Conservation (phyloP, 75 land plant genomes). For the Picea glauca region DNA sequence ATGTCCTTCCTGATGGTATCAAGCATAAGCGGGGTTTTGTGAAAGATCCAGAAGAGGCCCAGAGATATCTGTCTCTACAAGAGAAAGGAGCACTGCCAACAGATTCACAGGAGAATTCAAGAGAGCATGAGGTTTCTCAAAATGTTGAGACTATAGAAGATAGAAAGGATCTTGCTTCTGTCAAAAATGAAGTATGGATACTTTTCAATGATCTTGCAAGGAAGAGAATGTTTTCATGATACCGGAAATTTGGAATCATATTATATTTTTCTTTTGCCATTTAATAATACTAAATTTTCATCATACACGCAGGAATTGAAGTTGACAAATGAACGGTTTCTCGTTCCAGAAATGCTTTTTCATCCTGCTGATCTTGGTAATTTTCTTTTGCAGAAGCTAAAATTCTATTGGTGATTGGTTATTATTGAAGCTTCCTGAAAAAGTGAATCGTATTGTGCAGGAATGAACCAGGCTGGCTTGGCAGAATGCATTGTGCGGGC, state of each 20-base stretch:
- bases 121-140: conserved; percentile 14
- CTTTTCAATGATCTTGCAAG: background rate
- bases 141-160: conserved; percentile 29
- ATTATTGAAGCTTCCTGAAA: background rate
- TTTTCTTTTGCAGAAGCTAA: conserved; percentile 9
- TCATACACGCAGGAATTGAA: conserved; percentile 61
- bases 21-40: conserved; percentile 84
- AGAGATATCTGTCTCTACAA: conserved; percentile 28
- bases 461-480: conserved; percentile 95
- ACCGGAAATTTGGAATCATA: background rate
- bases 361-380: conserved; percentile 95
- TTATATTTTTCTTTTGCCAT: background rate
- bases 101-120: background rate
- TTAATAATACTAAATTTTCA: background rate
- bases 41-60: conserved; percentile 64
- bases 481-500: conserved; percentile 97
- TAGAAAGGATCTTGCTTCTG: conserved; percentile 31
- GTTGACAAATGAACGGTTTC: conserved; percentile 95
- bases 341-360: conserved; percentile 98
- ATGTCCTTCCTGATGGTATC: conserved; percentile 95
- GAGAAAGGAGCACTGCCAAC: conserved; percentile 19
- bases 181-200: conserved; percentile 46
- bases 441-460: conserved; percentile 20
- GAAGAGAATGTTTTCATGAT: background rate
- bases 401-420: background rate